These are phyloP conservation scores for Meyerozyma sp. DNA, from an alignment of 1,139 yeast genomes.

Conservation along the genomic window DNA sequence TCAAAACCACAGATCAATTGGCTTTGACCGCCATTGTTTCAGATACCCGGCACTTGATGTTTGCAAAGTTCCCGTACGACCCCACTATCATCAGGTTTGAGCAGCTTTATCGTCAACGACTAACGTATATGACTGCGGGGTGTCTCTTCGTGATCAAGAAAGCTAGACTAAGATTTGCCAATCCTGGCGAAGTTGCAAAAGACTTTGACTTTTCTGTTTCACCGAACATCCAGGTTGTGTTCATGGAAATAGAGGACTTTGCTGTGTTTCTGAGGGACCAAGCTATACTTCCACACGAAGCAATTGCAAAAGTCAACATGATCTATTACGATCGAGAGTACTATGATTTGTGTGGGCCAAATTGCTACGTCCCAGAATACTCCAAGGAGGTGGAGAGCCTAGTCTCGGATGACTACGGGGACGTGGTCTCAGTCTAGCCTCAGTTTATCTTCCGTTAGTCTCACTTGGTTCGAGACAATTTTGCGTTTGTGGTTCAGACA, in stretches of 20 bases:
- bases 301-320: slow-evolving; percentile 13
- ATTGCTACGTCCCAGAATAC: background rate
- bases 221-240: slow-evolving; percentile 12
- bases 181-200: slow-evolving; percentile 4
- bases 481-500: background rate
- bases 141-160: slow-evolving; percentile 19
- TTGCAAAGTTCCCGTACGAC: slow-evolving; percentile 23
- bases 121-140: slow-evolving; percentile 25
- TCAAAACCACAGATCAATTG: slow-evolving; percentile 12
- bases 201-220: background rate
- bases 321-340: slow-evolving; percentile 18
- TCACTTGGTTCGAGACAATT: background rate
- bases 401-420: slow-evolving; percentile 6
- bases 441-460: no score
- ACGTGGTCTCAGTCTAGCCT: slow-evolving; percentile 5
- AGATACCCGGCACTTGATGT: slow-evolving; percentile 26
- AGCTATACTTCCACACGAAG: slow-evolving; percentile 11
- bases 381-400: background rate
- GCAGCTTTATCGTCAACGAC: slow-evolving; percentile 21
- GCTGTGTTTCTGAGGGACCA: slow-evolving; percentile 28
- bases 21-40: slow-evolving; percentile 26
- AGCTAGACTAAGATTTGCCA: slow-evolving; percentile 23
- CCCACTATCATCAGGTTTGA: slow-evolving; percentile 28
- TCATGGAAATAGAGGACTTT: slow-evolving; percentile 22
- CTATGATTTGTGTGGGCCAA: slow-evolving; percentile 5